phyloP scores from a whole-genome alignment of 75 land plant species.

The Selaginella moellendorffii region DNA sequence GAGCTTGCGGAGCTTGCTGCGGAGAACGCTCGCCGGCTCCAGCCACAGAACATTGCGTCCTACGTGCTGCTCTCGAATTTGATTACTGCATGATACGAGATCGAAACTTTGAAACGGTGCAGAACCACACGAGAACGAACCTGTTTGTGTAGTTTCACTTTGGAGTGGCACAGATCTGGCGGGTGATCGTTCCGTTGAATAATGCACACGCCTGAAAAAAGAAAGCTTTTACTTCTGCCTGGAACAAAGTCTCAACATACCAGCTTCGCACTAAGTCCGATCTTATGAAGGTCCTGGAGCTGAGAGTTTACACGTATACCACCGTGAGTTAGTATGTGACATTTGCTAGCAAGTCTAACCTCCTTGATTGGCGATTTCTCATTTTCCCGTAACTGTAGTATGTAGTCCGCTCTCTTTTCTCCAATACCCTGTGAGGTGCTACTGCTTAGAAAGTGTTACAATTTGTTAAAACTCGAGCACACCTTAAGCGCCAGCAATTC shows the following conservation, averaged over 20 bases:
- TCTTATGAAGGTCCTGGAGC: constrained; percentile 64
- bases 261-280: constrained; percentile 75
- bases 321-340: neutral
- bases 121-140: no score
- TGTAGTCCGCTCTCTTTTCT: constrained; percentile 47
- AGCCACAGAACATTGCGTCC: no score
- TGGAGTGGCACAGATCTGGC: neutral
- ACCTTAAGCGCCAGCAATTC: constrained; percentile 47
- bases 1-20: constrained; percentile 19
- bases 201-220: neutral
- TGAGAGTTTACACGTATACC: constrained; percentile 13
- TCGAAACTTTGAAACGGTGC: no score
- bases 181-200: neutral
- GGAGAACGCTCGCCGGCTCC: neutral
- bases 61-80: no score
- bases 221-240: neutral
- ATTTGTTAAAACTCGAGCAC: neutral
- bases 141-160: no score
- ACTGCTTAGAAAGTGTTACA: neutral
- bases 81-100: no score
- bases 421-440: constrained; percentile 62
- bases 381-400: constrained; percentile 43
- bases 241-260: constrained; percentile 13
- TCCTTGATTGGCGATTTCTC: constrained; percentile 53
- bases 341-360: constrained; percentile 23